Evolutionary conservation across 345 rosid species (phyloP).

Genomic region (Viola odorata): DNA sequence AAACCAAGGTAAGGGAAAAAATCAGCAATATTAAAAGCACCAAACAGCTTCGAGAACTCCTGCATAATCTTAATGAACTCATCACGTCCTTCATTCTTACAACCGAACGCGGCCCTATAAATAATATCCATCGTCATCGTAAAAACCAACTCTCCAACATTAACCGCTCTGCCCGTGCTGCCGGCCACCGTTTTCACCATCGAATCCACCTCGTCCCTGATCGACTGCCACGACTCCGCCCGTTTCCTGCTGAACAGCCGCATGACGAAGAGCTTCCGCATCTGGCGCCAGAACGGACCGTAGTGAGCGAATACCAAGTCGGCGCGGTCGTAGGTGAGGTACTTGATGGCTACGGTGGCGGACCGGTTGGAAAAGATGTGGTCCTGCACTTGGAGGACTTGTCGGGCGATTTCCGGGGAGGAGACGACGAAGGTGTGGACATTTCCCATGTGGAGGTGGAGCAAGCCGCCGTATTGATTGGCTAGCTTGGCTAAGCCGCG

Average conservation of each 20-base stretch:
- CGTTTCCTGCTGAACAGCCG: slow-evolving; percentile 84
- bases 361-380: slow-evolving; percentile 80
- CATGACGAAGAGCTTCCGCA: slow-evolving; percentile 87
- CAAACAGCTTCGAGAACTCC: slow-evolving; percentile 89
- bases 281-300: slow-evolving; percentile 96
- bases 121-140: slow-evolving; percentile 64
- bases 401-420: slow-evolving; percentile 61
- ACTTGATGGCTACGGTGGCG: slow-evolving; percentile 16
- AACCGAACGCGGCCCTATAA: slow-evolving; percentile 79
- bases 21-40: slow-evolving; percentile 85
- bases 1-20: slow-evolving; percentile 63
- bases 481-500: slow-evolving; percentile 71
- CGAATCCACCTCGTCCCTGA: slow-evolving; percentile 69
- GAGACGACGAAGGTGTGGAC: slow-evolving; percentile 66
- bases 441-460: slow-evolving; percentile 76
- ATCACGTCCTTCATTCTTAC: slow-evolving; percentile 51
- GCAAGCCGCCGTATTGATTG: slow-evolving; percentile 59
- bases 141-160: slow-evolving; percentile 71
- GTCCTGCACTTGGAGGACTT: slow-evolving; percentile 84
- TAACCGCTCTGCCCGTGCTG: slow-evolving; percentile 45
- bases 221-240: slow-evolving; percentile 90
- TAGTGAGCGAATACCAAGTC: slow-evolving; percentile 96
- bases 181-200: slow-evolving; percentile 34
- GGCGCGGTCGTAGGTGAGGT: slow-evolving; percentile 15
- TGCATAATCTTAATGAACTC: slow-evolving; percentile 73